phyloP scores from a whole-genome alignment of 371 early-diverging fungal genomes.

The Parasitella parasitica region DNA sequence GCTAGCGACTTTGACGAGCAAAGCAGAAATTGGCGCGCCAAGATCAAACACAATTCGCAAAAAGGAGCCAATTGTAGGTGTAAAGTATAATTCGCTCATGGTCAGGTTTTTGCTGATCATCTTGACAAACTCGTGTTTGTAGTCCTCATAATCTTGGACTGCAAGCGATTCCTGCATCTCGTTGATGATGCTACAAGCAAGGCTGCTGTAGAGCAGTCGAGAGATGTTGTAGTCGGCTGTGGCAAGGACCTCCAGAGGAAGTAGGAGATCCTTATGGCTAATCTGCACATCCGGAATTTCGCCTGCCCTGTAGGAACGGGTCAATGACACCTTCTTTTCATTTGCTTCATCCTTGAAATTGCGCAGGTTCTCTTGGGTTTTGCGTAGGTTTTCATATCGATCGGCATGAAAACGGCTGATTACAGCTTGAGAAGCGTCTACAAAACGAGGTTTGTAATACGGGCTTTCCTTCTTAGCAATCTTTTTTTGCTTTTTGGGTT shows the following conservation, averaged over 20 bases:
- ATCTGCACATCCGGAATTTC: constrained; percentile 83
- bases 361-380: constrained; percentile 5
- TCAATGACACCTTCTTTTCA: constrained; percentile 55
- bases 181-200: constrained; percentile 44
- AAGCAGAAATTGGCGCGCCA: constrained; percentile 29
- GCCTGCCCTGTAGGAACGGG: constrained; percentile 67
- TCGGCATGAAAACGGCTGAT: constrained; percentile 22
- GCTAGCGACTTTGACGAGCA: constrained; percentile 36
- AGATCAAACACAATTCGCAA: constrained; percentile 56
- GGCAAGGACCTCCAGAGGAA: constrained; percentile 66
- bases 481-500: not conserved
- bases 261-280: constrained; percentile 57
- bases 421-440: not conserved
- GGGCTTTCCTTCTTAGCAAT: not conserved
- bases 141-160: constrained; percentile 13
- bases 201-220: constrained; percentile 50
- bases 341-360: constrained; percentile 46
- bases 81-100: constrained; percentile 34
- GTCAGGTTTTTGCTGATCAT: constrained; percentile 29
- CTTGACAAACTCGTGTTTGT: constrained; percentile 31
- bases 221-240: constrained; percentile 66
- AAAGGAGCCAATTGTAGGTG: constrained; percentile 57
- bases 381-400: constrained; percentile 38
- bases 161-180: constrained; percentile 22
- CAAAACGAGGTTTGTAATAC: constrained; percentile 3